Conservation (phyloP, 768 basidiomycete species). For the Mycena olivaceomarginata region DNA sequence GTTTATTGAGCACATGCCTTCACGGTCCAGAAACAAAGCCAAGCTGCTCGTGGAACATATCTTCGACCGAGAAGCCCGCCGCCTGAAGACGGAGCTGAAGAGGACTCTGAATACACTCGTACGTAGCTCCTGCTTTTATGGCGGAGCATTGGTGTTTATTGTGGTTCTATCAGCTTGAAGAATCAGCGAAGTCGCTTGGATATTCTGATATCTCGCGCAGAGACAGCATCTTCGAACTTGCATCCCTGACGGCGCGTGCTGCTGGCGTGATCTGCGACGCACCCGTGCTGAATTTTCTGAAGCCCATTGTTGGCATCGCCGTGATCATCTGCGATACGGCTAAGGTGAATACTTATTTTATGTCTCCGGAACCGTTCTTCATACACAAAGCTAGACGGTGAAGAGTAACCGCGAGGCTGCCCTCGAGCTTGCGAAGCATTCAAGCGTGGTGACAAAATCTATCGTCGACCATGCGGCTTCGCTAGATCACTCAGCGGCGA, state of each 20-base stretch:
- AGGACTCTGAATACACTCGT: no score
- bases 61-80: no score
- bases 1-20: no score
- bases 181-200: no score
- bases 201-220: not conserved
- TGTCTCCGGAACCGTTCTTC: not conserved
- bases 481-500: not conserved
- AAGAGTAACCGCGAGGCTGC: conserved; percentile 2
- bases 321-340: conserved; percentile 9
- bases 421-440: not conserved
- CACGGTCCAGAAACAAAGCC: no score
- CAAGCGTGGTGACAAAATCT: not conserved
- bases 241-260: not conserved
- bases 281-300: conserved; percentile 2
- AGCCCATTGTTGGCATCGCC: not conserved
- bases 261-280: not conserved
- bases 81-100: no score
- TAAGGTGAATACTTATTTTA: not conserved
- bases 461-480: not conserved
- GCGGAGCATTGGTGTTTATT: no score
- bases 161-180: no score
- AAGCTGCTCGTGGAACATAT: no score
- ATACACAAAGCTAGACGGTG: not conserved
- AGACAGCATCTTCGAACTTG: conserved; percentile 3
- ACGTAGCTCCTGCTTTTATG: no score